Conservation (phyloP, 805 yeast genomes). For the Schwanniomyces polymorphus region DNA sequence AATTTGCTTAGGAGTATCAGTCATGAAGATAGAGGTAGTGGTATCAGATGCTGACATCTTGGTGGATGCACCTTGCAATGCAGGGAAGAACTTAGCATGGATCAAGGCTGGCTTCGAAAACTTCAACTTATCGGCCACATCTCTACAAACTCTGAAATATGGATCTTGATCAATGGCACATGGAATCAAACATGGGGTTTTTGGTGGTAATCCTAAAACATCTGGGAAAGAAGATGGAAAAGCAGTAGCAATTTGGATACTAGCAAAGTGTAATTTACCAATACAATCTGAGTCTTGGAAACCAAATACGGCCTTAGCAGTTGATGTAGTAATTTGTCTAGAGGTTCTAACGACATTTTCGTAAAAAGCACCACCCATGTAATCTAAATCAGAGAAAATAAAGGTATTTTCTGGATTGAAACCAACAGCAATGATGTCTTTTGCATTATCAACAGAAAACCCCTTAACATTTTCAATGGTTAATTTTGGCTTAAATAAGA, state of each 20-base stretch:
- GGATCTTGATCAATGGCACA: conserved; percentile 99
- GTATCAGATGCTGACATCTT: conserved; percentile 97
- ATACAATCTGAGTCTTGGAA: conserved; percentile 93
- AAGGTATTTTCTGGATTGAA: conserved; percentile 94
- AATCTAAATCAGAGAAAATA: conserved; percentile 87
- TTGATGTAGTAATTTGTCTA: conserved; percentile 94
- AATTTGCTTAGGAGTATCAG: conserved; percentile 89
- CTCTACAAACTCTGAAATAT: conserved; percentile 95
- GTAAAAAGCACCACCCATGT: conserved; percentile 92
- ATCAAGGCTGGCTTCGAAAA: conserved; percentile 88
- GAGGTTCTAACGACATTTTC: conserved; percentile 92
- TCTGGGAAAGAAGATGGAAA: conserved; percentile 96
- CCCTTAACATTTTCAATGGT: conserved; percentile 84
- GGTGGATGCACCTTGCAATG: conserved; percentile 92
- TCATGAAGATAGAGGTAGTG: conserved; percentile 90
- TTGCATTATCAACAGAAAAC: conserved; percentile 81
- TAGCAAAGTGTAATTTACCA: conserved; percentile 93
- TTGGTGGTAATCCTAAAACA: conserved; percentile 78
- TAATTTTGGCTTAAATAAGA: conserved; percentile 86
- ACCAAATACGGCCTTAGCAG: conserved; percentile 96
- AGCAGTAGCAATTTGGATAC: conserved; percentile 93
- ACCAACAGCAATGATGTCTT: conserved; percentile 91
- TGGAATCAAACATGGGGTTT: conserved; percentile 95
- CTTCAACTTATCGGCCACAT: conserved; percentile 91
- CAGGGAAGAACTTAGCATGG: conserved; percentile 97